Evolutionary conservation across 2,329 filamentous ascomycete genomes (phyloP).

Genomic region (Remersonia thermophila): DNA sequence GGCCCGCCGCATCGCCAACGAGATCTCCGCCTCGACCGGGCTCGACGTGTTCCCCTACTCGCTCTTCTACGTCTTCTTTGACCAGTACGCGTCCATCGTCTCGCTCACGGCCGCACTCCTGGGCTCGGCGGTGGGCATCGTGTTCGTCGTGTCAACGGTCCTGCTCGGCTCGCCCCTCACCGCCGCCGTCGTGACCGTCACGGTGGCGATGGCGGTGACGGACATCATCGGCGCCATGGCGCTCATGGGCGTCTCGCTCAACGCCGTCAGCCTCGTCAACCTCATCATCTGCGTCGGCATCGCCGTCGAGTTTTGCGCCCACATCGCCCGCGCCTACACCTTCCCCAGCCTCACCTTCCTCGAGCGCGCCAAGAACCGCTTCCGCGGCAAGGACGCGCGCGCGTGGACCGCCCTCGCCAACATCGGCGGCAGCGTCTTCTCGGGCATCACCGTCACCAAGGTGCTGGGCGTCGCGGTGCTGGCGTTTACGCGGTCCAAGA

Average conservation of each 20-base stretch:
- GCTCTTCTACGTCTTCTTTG: conserved; percentile 98
- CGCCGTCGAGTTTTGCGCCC: conserved; percentile 91
- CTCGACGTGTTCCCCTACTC: conserved; percentile 91
- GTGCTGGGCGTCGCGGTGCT: conserved; percentile 82
- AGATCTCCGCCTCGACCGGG: conserved; percentile 58
- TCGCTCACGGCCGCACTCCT: conserved; percentile 67
- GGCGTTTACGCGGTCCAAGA: conserved; percentile 92
- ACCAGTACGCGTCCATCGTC: conserved; percentile 84
- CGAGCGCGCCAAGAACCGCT: conserved; percentile 64
- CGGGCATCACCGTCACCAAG: conserved; percentile 92
- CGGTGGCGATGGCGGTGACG: conserved; percentile 84
- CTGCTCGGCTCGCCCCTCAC: conserved; percentile 78
- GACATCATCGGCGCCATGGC: conserved; percentile 97
- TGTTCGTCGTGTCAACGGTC: conserved; percentile 65
- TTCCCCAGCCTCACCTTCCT: conserved; percentile 77
- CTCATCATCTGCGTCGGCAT: conserved; percentile 96
- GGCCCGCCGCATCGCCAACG: conserved; percentile 73
- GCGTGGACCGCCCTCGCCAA: conserved; percentile 92
- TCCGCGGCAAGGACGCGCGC: conserved; percentile 70
- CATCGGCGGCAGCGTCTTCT: conserved; percentile 88
- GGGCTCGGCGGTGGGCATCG: conserved; percentile 71
- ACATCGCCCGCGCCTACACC: conserved; percentile 90
- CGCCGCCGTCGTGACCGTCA: conserved; percentile 68
- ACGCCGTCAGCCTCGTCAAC: conserved; percentile 91
- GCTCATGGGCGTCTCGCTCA: conserved; percentile 74